These are phyloP conservation scores for Leavenworthia alabamica DNA, from an alignment of 345 rosid species.

Conservation along the genomic window DNA sequence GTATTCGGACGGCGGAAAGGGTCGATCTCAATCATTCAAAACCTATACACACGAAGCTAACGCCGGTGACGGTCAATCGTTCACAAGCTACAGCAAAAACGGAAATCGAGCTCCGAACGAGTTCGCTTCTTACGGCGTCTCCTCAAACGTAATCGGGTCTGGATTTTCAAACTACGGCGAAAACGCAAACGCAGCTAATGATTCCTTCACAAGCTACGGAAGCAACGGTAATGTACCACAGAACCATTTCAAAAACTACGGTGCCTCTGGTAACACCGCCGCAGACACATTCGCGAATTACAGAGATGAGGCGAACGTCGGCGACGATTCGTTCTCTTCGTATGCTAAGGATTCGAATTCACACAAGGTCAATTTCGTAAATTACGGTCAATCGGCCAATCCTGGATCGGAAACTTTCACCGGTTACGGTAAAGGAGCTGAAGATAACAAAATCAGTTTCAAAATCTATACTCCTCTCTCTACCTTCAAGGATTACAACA, in stretches of 20 bases:
- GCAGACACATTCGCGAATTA: constrained; percentile 44
- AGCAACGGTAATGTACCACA: constrained; percentile 50
- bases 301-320: constrained; percentile 52
- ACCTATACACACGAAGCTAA: constrained; percentile 46
- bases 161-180: constrained; percentile 61
- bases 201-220: constrained; percentile 66
- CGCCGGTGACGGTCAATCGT: constrained; percentile 47
- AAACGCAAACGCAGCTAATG: constrained; percentile 46
- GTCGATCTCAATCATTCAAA: constrained; percentile 44
- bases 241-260: constrained; percentile 60
- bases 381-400: constrained; percentile 52
- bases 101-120: constrained; percentile 53
- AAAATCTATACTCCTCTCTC: constrained; percentile 44
- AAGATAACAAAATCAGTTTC: constrained; percentile 38
- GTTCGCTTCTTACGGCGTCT: constrained; percentile 48
- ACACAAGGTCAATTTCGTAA: constrained; percentile 38
- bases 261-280: constrained; percentile 42
- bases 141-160: constrained; percentile 61
- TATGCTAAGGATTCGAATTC: constrained; percentile 52
- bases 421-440: constrained; percentile 46
- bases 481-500: constrained; percentile 49
- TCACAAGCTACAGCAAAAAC: constrained; percentile 60
- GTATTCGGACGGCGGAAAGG: constrained; percentile 49
- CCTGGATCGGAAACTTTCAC: constrained; percentile 52
- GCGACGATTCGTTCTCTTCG: constrained; percentile 56